Evolutionary conservation across 2,329 filamentous ascomycete species (phyloP).

Genomic region (Beauveria medogensis): DNA sequence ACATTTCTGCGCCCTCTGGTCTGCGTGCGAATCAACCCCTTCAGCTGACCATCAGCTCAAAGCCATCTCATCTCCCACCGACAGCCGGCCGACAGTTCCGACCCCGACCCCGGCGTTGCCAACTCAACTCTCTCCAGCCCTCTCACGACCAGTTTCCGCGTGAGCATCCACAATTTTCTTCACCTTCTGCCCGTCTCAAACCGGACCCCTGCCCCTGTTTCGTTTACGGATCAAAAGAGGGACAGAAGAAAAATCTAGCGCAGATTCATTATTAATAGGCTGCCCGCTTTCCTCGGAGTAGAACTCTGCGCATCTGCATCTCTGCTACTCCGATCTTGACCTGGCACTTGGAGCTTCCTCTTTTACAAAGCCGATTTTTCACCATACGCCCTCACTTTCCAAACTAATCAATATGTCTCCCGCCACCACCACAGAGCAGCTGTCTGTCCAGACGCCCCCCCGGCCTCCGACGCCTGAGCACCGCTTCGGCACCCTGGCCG

Average conservation of each 20-base stretch:
- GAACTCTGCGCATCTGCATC: not conserved
- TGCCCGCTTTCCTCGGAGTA: conserved; percentile 2
- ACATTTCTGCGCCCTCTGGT: not conserved
- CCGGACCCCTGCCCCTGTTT: conserved; percentile 4
- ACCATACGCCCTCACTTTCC: not conserved
- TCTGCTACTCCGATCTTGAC: not conserved
- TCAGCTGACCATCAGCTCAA: conserved; percentile 3
- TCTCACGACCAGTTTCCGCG: conserved; percentile 6
- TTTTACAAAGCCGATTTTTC: not conserved
- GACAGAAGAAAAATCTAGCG: conserved; percentile 2
- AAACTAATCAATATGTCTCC: conserved; percentile 19
- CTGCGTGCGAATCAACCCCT: not conserved
- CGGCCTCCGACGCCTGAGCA: conserved; percentile 64
- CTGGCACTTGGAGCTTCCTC: not conserved
- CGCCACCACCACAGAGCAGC: conserved; percentile 30
- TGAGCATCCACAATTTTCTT: conserved; percentile 9
- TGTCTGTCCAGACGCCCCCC: conserved; percentile 61
- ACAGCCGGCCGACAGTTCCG: conserved; percentile 2
- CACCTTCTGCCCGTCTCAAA: not conserved
- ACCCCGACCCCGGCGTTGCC: not conserved
- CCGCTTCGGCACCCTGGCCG: conserved; percentile 85
- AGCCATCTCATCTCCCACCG: conserved; percentile 3
- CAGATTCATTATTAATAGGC: conserved; percentile 5
- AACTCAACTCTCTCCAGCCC: not conserved
- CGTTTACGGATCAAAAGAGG: conserved; percentile 3